Percentiles rank a stretch among this genome's conserved stretches.
These are phyloP conservation scores for Scleromitrula shiraiana DNA, from an alignment of 2,329 filamentous ascomycete species.

Conservation along the genomic window DNA sequence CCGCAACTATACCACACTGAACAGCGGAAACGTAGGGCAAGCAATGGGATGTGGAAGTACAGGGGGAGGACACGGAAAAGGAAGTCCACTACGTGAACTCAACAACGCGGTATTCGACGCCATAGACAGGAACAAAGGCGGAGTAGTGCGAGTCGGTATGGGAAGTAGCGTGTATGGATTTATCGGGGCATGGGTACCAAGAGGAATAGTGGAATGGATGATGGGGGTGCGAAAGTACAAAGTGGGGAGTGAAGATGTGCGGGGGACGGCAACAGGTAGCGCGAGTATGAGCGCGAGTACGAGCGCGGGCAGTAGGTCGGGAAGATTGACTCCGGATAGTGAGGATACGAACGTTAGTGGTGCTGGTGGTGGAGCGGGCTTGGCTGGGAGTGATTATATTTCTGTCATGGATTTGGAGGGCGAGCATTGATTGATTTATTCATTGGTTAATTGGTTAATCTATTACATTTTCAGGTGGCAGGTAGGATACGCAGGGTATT, in stretches of 20 bases:
- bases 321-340: conserved; percentile 15
- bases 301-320: conserved; percentile 7
- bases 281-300: neutral
- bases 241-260: conserved; percentile 4
- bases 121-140: conserved; percentile 46
- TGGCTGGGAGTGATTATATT: conserved; percentile 25
- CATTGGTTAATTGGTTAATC: neutral
- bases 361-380: conserved; percentile 11
- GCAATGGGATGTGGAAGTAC: conserved; percentile 28
- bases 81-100: conserved; percentile 65
- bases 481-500: neutral
- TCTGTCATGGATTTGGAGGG: conserved; percentile 12
- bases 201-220: conserved; percentile 82
- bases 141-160: conserved; percentile 71
- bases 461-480: neutral
- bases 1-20: conserved; percentile 52
- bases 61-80: conserved; percentile 35
- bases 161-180: conserved; percentile 80
- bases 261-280: too few species aligned
- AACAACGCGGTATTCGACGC: conserved; percentile 89
- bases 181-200: conserved; percentile 73
- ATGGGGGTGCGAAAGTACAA: conserved; percentile 63
- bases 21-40: conserved; percentile 22
- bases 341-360: too few species aligned
- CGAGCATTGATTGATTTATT: neutral